Base-by-base conservation (phyloP, 75 land plant genomes). In the Adiantum capillusveneris region DNA sequence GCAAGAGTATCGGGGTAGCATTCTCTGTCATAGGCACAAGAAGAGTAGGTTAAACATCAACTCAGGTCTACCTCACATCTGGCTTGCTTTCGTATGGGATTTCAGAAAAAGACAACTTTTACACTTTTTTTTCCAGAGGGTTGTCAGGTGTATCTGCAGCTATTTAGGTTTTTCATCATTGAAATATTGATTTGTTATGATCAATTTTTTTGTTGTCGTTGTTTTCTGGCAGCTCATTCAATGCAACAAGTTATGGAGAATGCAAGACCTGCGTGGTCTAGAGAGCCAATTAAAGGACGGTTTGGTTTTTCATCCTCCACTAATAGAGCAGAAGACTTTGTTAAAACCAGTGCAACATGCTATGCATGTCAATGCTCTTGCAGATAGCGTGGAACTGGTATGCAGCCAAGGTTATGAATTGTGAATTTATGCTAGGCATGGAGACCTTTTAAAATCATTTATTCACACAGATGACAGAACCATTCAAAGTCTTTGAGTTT, bases 401-500 rank as follows among this genome's bases (percentile, higher is more conserved):
- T 19, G 58, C 11, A 22, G 21, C 1, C 11, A 53, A 53, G 2
- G 18, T 22, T 2, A 3, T 22, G 25, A 22, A 19, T 53, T 53
- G 18, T 53, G 7, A 19, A 22, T 25, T 5, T 14, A 1, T 34
- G 27, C 37, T n/a, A n/a, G 22, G 31, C 25, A 55, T 16, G 11
- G 25, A 30, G 25, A 34, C 19, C 11, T 24, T 18, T 18, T n/a
- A 6, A 6, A 6, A 17, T 17, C 14, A 6, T 2, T 21, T n/a
- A 1, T 58, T 29, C 37, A 57, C 49, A 52, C 83, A 92, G 97
- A 67, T 92, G 37, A 82, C 97, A 76, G 79, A 84, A 54, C 97
- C 97, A 11, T 92, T 88, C 77, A 79, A 76, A 67, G 71, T 88
- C 52, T 88, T 92, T 83, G 88, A 83, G 28, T 82, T 92, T 67